Evolutionary conservation across 352 stramenopile genomes (phyloP).

Genomic region (Phytophthora lateralis): DNA sequence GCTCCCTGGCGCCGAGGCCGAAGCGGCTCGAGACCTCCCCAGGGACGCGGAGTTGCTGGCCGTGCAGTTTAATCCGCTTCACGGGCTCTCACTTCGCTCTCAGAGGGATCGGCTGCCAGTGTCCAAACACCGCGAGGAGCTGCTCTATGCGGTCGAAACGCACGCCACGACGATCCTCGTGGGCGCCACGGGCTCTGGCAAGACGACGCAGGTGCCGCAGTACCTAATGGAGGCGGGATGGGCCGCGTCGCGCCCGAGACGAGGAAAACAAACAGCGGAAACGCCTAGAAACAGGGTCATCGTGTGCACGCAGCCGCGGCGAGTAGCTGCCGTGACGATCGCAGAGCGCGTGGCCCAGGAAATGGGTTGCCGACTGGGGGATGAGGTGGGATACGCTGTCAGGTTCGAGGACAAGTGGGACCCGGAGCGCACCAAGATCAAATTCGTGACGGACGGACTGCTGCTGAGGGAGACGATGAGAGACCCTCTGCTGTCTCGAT

Average conservation of each 20-base stretch:
- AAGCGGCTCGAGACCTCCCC: conserved; percentile 39
- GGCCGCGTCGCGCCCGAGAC: conserved; percentile 35
- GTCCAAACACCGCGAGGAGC: conserved; percentile 84
- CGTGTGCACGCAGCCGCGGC: conserved; percentile 93
- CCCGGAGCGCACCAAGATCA: conserved; percentile 90
- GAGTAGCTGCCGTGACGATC: conserved; percentile 98
- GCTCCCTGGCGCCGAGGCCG: conserved; percentile 37
- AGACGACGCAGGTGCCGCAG: conserved; percentile 93
- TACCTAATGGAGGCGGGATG: conserved; percentile 93
- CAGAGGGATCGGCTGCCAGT: conserved; percentile 87
- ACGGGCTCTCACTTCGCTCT: conserved; percentile 54
- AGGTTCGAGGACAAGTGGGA: conserved; percentile 98
- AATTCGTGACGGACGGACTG: conserved; percentile 99
- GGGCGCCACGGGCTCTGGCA: conserved; percentile 92
- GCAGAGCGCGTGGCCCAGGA: conserved; percentile 97
- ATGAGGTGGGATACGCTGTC: conserved; percentile 97
- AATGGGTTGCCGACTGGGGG: conserved; percentile 93
- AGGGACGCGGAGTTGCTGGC: conserved; percentile 41
- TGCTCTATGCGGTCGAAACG: conserved; percentile 91
- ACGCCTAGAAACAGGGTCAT: conserved; percentile 43
- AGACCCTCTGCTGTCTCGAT: conserved; percentile 74
- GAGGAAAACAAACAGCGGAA: background rate
- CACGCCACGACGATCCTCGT: conserved; percentile 91
- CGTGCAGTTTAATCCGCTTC: conserved; percentile 71
- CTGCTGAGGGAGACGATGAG: conserved; percentile 95